These are phyloP conservation scores for Monilinia fructicola DNA, from an alignment of 2,329 filamentous ascomycete species.

Conservation along the genomic window DNA sequence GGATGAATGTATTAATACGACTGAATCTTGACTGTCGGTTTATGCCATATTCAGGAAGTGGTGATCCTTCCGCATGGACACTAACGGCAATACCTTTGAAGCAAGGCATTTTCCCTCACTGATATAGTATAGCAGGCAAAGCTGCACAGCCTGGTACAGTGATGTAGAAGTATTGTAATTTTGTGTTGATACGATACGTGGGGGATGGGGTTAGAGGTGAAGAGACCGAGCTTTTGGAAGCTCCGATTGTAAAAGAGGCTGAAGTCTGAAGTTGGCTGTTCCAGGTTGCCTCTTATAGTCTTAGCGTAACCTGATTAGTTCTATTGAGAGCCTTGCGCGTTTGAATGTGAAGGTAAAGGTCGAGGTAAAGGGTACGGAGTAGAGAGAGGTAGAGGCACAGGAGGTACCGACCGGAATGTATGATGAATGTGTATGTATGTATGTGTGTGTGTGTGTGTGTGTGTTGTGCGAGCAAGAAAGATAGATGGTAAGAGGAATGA, in stretches of 20 bases:
- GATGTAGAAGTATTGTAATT: conserved; percentile 15
- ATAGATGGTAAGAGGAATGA: too few relatives aligned
- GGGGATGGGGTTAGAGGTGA: conserved; percentile 16
- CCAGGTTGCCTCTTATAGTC: conserved; percentile 3
- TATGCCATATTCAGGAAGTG: conserved; percentile 88
- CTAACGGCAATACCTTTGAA: conserved; percentile 99
- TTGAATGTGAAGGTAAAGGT: neutral
- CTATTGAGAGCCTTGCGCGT: neutral
- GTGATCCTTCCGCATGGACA: conserved; percentile 80
- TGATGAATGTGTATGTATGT: too few relatives aligned
- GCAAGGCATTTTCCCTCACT: conserved; percentile 69
- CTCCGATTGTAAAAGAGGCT: conserved; percentile 23
- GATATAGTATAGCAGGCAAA: conserved; percentile 31
- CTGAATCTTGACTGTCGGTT: conserved; percentile 90
- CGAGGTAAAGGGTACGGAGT: neutral
- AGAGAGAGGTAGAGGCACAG: too few relatives aligned
- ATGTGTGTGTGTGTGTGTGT: too few relatives aligned
- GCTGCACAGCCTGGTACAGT: conserved; percentile 29
- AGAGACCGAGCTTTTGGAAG: conserved; percentile 20
- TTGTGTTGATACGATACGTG: conserved; percentile 16
- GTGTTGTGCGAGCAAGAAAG: too few relatives aligned
- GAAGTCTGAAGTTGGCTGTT: conserved; percentile 3
- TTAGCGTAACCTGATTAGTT: neutral
- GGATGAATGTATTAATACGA: conserved; percentile 95
- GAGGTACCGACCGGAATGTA: too few relatives aligned